Evolutionary conservation across 345 rosid species (phyloP).

Genomic region (Syzygium oleosum): DNA sequence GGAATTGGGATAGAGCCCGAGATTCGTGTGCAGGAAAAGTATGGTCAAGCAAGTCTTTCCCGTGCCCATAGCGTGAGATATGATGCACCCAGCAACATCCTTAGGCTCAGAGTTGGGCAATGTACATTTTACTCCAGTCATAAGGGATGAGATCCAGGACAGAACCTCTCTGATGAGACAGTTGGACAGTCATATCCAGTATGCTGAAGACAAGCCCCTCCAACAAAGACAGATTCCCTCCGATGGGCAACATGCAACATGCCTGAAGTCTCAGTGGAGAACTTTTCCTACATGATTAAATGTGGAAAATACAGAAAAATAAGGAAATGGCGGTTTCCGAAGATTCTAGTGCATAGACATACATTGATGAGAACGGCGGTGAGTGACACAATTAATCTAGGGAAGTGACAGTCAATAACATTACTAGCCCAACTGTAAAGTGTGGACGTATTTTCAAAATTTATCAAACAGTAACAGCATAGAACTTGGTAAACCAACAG

Average conservation of each 20-base stretch:
- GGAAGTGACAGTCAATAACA: no score
- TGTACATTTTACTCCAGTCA: conserved; percentile 27
- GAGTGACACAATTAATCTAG: no score
- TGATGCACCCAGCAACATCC: conserved; percentile 53
- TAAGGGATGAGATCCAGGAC: conserved; percentile 38
- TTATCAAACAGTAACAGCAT: no score
- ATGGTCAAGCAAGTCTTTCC: conserved; percentile 71
- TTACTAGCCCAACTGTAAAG: no score
- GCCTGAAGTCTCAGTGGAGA: no score
- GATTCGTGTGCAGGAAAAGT: conserved; percentile 45
- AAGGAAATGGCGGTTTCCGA: no score
- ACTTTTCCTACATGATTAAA: no score
- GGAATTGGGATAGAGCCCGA: conserved; percentile 35
- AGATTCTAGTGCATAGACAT: no score
- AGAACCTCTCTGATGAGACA: not conserved
- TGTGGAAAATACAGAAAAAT: no score
- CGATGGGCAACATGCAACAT: not conserved
- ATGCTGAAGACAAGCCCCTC: not conserved
- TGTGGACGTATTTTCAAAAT: no score
- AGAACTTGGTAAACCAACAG: not conserved
- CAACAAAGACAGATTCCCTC: not conserved
- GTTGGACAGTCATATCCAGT: not conserved
- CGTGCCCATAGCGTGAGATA: conserved; percentile 83
- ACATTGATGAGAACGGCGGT: no score
- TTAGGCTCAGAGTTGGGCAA: conserved; percentile 7